Evolutionary conservation across 495 filamentous ascomycete species (phyloP), one percentile per base, ranked within the genome.

Genomic region (Cryomyces minteri): DNA sequence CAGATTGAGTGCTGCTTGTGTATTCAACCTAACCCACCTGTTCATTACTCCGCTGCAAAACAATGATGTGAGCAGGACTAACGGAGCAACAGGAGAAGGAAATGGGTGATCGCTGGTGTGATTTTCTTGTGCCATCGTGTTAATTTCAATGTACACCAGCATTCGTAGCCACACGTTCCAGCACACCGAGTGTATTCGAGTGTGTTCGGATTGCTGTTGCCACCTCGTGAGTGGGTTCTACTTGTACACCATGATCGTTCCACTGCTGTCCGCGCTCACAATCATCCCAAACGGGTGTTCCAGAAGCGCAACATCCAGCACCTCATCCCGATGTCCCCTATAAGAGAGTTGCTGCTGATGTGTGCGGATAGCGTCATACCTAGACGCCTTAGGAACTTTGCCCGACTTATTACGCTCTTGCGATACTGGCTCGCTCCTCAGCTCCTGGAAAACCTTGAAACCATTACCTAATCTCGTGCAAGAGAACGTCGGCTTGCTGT

Each of bases 211-310:
- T 25, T 25, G 18, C 18, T 25, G 18, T 2, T 25, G 18, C 18
- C 2, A 25, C 18, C 18, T 25, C 18, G 2, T 25, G 18, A 25
- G 18, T 25, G 18, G 18, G 2, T 25, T 25, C 18, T 25, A 88
- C 52, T 78, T 77, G 63, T 92, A 94, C 33, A 96, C 77, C 67
- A 90, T 93, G 41, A 96, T 75, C 57, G 88, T 78, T 4, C 92
- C 92, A n/a, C 78, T 79, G 51, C 88, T 71, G 66, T 99, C 92
- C 41, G 79, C 88, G 53, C 80, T 88, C 30, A 96, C 69, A 37
- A 82, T 76, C 87, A 96, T 94, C 6, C 85, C 79, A 61, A 92
- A 94, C 41, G 92, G 92, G 46, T 71, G 69, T 64, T 94, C 84
- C 54, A 99, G 62, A 46, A 96, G 65, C 9, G 81, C 82, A 41